Evolutionary conservation across 2,329 filamentous ascomycete species (phyloP).

Genomic region (Epichloe hybrida): DNA sequence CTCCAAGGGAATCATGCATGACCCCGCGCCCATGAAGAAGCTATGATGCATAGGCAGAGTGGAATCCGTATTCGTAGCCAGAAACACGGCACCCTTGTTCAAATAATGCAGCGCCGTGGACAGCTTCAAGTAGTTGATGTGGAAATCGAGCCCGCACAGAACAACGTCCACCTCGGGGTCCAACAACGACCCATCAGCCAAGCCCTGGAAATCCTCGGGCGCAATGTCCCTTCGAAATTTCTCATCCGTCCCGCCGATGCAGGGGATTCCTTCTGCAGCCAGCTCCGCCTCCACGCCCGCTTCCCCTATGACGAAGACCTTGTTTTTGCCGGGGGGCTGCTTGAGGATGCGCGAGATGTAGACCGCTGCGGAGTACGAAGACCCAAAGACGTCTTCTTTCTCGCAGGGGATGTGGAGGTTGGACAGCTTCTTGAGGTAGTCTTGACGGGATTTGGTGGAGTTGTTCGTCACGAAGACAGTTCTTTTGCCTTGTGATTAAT

Average conservation of each 20-base stretch:
- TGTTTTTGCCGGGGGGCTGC: conserved; percentile 65
- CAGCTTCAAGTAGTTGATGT: conserved; percentile 90
- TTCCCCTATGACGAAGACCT: conserved; percentile 90
- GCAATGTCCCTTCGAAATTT: conserved; percentile 63
- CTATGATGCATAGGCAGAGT: conserved; percentile 71
- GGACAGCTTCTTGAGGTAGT: conserved; percentile 87
- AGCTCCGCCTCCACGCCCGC: conserved; percentile 84
- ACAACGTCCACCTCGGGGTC: conserved; percentile 86
- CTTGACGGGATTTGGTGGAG: conserved; percentile 84
- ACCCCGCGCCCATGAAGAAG: conserved; percentile 85
- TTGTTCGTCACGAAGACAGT: conserved; percentile 98
- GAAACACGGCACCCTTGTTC: conserved; percentile 64
- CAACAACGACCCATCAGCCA: conserved; percentile 62
- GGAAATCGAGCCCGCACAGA: conserved; percentile 81
- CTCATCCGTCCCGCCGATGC: conserved; percentile 78
- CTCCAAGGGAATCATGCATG: conserved; percentile 62
- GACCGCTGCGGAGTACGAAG: conserved; percentile 85
- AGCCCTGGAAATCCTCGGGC: conserved; percentile 63
- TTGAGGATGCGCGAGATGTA: conserved; percentile 91
- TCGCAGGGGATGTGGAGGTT: conserved; percentile 64
- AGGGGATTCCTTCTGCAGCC: conserved; percentile 59
- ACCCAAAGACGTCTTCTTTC: conserved; percentile 88
- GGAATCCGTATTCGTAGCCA: conserved; percentile 88
- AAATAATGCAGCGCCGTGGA: conserved; percentile 78
- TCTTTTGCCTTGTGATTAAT: conserved; percentile 56